Conservation (phyloP, 225 moss, liverwort and hornwort genomes). For the Physcomitrellopsis africana region DNA sequence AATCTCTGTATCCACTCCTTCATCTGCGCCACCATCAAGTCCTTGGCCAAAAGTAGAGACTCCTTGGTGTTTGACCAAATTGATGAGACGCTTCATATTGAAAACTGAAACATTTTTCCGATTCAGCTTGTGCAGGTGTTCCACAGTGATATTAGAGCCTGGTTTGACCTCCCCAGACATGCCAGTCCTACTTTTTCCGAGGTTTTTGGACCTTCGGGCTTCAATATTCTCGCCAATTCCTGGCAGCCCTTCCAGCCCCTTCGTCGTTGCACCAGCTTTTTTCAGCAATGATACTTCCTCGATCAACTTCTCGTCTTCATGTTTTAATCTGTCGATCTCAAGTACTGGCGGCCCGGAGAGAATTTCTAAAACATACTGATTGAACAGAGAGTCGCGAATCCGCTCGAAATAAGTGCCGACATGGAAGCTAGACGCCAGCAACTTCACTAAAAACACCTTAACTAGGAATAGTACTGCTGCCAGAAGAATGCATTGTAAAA, state of each 20-base stretch:
- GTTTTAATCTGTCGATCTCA: slow-evolving; percentile 12
- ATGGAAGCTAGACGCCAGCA: slow-evolving; percentile 67
- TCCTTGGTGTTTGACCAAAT: slow-evolving; percentile 42
- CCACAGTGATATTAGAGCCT: slow-evolving; percentile 36
- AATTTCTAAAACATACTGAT: slow-evolving; percentile 69
- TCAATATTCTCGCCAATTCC: too few species aligned
- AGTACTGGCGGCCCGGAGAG: slow-evolving; percentile 37
- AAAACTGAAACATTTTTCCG: slow-evolving; percentile 50
- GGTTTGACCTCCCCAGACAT: too few species aligned
- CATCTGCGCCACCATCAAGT: slow-evolving; percentile 32
- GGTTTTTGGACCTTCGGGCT: neutral
- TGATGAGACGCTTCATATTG: slow-evolving; percentile 67
- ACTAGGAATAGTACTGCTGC: slow-evolving; percentile 44
- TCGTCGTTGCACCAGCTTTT: neutral
- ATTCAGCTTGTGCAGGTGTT: slow-evolving; percentile 45
- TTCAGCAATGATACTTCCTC: neutral
- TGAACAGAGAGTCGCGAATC: slow-evolving; percentile 60
- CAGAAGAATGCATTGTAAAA: slow-evolving; percentile 58
- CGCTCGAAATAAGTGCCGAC: slow-evolving; percentile 68
- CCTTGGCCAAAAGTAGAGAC: slow-evolving; percentile 57
- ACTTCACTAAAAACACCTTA: slow-evolving; percentile 62
- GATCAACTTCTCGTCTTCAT: too few species aligned
- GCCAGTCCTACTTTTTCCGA: neutral
- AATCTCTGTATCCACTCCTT: slow-evolving; percentile 41
- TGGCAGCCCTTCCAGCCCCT: too few species aligned